phyloP scores from a whole-genome alignment of 2,329 filamentous ascomycete species.

The Xylaria sp. region DNA sequence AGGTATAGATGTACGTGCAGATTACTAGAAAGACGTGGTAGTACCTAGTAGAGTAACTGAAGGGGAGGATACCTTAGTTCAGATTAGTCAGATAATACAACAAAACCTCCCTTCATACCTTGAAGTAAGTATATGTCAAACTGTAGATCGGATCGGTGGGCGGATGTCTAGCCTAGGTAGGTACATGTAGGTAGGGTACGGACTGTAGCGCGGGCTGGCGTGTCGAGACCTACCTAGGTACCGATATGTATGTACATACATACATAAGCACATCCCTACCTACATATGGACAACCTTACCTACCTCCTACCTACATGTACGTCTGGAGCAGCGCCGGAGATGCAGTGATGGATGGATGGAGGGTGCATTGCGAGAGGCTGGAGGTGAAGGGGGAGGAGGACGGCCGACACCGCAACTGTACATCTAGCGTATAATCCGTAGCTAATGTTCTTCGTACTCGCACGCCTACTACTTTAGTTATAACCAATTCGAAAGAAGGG shows the following conservation, averaged over 20 bases:
- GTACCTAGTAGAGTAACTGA: background rate
- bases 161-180: background rate
- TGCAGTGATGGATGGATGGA: background rate
- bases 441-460: background rate
- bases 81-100: background rate
- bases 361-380: background rate
- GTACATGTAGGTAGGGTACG: background rate
- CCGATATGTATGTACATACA: background rate
- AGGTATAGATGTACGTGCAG: constrained; percentile 8
- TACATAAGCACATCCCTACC: constrained; percentile 9
- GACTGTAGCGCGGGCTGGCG: background rate
- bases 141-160: background rate
- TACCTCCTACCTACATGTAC: too few relatives aligned
- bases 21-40: constrained; percentile 2
- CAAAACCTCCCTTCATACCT: too few relatives aligned
- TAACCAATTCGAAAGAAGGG: background rate
- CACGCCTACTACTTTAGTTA: background rate
- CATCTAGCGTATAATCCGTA: background rate
- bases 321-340: background rate
- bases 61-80: background rate
- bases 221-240: background rate
- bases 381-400: too few relatives aligned
- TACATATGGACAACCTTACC: constrained; percentile 10
- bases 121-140: background rate
- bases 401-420: background rate